phyloP scores from a whole-genome alignment of 345 rosid species.

The Eucalyptus paniculata region DNA sequence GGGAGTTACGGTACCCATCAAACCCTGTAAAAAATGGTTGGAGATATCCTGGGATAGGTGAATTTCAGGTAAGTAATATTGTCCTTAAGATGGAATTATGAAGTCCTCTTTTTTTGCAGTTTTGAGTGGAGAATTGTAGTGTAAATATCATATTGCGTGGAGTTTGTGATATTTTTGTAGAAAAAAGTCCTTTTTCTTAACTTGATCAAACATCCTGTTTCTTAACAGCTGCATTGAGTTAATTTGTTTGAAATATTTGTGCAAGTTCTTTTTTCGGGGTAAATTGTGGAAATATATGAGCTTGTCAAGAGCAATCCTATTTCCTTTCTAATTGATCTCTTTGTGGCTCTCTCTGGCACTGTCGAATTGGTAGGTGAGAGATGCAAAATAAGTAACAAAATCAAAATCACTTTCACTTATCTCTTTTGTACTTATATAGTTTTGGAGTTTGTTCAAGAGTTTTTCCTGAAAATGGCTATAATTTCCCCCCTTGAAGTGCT shows the following conservation, averaged over 20 bases:
- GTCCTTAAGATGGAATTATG: not conserved
- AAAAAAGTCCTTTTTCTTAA: not conserved
- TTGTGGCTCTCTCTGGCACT: not conserved
- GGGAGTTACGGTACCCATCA: constrained; percentile 91
- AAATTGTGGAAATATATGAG: not conserved
- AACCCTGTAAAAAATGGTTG: constrained; percentile 96
- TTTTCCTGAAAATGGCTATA: not conserved
- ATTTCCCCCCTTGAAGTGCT: constrained; percentile 41
- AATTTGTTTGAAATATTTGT: not conserved
- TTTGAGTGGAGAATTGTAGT: not conserved
- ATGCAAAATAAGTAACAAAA: not conserved
- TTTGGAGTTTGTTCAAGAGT: not conserved
- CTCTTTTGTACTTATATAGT: not conserved
- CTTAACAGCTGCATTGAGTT: not conserved
- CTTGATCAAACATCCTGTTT: not conserved
- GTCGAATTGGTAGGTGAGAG: not conserved
- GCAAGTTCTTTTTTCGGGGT: not conserved
- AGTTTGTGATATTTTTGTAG: not conserved
- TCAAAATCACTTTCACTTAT: not conserved
- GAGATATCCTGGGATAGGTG: constrained; percentile 98
- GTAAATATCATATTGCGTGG: not conserved
- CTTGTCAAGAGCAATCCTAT: not conserved
- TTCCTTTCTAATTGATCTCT: not conserved
- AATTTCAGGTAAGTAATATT: constrained; percentile 67
- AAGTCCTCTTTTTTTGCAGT: not conserved